Evolutionary conservation across 805 yeast genomes (phyloP), one percentile per base, ranked within the genome.

Genomic region (Candida krabiensis): DNA sequence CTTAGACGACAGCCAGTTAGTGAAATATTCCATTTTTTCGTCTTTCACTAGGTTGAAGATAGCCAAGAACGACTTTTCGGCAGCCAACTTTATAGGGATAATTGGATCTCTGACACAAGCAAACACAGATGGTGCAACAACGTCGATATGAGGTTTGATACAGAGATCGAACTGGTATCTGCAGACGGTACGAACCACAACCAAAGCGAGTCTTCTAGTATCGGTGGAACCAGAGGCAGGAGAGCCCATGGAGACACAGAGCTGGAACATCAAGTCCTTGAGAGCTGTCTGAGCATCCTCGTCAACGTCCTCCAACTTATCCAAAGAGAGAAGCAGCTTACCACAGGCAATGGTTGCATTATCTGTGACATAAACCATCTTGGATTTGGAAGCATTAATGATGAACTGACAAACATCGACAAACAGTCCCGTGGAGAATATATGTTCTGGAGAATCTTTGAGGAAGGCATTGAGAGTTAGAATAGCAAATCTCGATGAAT

Each of bases 71-170:
- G 95, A 89, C 66, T 87, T 87, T 60, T 91, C 99, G 6, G 96
- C 96, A 1, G 97, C 96, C 45, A 91, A 71, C 55, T 89, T 90
- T 50, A 91, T 82, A 4, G 99, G 97, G 54, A 91, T 87, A 33
- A 86, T 70, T n/a, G 81, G 73, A 55, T 90, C 96, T 48, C 99
- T 73, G 28, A 91, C 83, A 58, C 93, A 82, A 0, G 83, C 67
- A 59, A 91, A 91, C 2, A 89, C 80, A 9, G 86, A 70, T 11
- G 93, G 87, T 3, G 75, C 86, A 35, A 91, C 52, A 0, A 63
- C 44, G 48, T 80, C 79, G 46, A 77, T 65, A 51, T 71, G 68
- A 9, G 83, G 80, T 39, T 65, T 63, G 33, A 86, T 64, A 17
- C 76, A 60, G 7, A 57, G 61, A 0, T 69, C 71, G 46, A 69